Percentiles rank a stretch among this genome's conserved stretches.
Evolutionary conservation across 176 grass and related monocot species (phyloP).

Genomic region (Triticum aestivum): IWGSC_CS_RefSeq_v2.1 NC_057803.1:138611946-138612445

Average conservation of each 20-base stretch:
- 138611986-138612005: constrained; percentile 63
- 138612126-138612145: constrained; percentile 84
- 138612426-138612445: constrained; percentile 36
- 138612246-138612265: constrained; percentile 66
- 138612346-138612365: constrained; percentile 45
- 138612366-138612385: neutral
- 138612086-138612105: constrained; percentile 85
- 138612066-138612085: constrained; percentile 92
- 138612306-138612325: constrained; percentile 73
- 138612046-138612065: constrained; percentile 89
- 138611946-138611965: constrained; percentile 95
- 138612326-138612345: constrained; percentile 64
- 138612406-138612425: constrained; percentile 26
- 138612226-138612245: constrained; percentile 91
- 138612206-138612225: constrained; percentile 90
- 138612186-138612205: constrained; percentile 85
- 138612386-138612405: constrained; percentile 10
- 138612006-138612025: constrained; percentile 90
- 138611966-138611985: constrained; percentile 50
- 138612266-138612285: constrained; percentile 86
- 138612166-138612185: constrained; percentile 80
- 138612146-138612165: constrained; percentile 83
- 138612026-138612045: constrained; percentile 86
- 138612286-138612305: constrained; percentile 49
- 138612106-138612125: constrained; percentile 84